Evolutionary conservation across 768 basidiomycete species (phyloP).

Genomic region (Trametes cinnabarina): DNA sequence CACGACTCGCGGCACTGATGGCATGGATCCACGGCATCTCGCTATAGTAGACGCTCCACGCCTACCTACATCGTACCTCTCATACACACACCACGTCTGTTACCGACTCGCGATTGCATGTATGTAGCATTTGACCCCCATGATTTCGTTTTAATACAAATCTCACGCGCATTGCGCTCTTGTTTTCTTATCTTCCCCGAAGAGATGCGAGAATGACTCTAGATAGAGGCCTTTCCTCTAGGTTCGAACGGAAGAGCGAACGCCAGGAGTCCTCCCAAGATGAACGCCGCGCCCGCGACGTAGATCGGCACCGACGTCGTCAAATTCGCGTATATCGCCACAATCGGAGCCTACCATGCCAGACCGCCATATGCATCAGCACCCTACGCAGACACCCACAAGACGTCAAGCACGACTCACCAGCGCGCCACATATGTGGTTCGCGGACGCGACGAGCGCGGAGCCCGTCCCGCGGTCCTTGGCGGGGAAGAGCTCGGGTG

Average conservation of each 20-base stretch:
- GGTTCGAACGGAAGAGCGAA: constrained; percentile 57
- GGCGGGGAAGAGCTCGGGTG: constrained; percentile 54
- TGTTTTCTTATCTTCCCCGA: background rate
- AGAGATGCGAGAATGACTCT: background rate
- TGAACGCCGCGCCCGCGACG: constrained; percentile 51
- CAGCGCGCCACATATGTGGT: constrained; percentile 60
- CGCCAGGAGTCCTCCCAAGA: constrained; percentile 47
- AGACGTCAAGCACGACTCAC: constrained; percentile 28
- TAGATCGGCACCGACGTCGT: constrained; percentile 53
- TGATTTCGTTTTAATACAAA: background rate
- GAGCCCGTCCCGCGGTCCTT: constrained; percentile 56
- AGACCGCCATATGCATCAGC: background rate
- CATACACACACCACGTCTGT: background rate
- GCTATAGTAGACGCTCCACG: background rate
- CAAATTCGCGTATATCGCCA: constrained; percentile 49
- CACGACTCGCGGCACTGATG: constrained; percentile 5
- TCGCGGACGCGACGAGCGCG: constrained; percentile 49
- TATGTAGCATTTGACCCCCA: background rate
- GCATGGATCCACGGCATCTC: constrained; percentile 9
- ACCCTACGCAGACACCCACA: background rate
- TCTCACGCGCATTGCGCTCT: background rate
- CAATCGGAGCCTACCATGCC: constrained; percentile 41
- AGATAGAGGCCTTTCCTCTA: constrained; percentile 53
- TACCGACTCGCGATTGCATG: background rate
- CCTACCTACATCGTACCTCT: background rate